Conservation (phyloP, 345 rosid genomes). For the Cardamine chenopodiifolia region DNA sequence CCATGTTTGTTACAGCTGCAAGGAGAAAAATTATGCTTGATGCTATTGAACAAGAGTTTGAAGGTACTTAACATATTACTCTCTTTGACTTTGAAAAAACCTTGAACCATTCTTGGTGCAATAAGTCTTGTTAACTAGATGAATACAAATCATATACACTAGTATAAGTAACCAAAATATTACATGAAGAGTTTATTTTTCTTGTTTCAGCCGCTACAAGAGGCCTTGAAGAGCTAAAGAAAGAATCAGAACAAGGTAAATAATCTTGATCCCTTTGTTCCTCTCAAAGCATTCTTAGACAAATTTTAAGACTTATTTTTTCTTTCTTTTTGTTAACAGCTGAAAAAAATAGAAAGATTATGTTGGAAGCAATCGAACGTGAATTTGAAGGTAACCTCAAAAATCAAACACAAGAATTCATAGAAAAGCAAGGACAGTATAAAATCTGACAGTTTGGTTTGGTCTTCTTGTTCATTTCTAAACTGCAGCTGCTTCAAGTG, state of each 20-base stretch:
- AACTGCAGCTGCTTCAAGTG: constrained; percentile 35
- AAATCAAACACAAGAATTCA: constrained; percentile 13
- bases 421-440: neutral
- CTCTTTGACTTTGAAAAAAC: constrained; percentile 6
- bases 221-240: constrained; percentile 33
- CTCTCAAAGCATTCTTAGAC: constrained; percentile 9
- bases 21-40: constrained; percentile 41
- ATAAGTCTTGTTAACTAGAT: neutral
- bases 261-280: constrained; percentile 17
- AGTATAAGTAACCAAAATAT: neutral
- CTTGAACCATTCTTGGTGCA: constrained; percentile 19
- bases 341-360: constrained; percentile 29
- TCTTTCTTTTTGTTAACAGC: constrained; percentile 5
- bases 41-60: constrained; percentile 42
- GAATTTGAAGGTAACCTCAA: constrained; percentile 39
- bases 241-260: constrained; percentile 24
- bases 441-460: constrained; percentile 27
- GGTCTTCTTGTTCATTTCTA: constrained; percentile 23
- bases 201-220: constrained; percentile 34
- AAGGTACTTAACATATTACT: constrained; percentile 35
- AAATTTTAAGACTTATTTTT: neutral
- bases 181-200: neutral
- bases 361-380: constrained; percentile 40
- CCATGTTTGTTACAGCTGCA: constrained; percentile 32
- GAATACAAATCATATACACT: neutral